A percentile compares a stretch with the other conserved stretches of the same genome.
Conservation (phyloP, 192 early-diverging fungal genomes). For the Backusella macrospora region DNA sequence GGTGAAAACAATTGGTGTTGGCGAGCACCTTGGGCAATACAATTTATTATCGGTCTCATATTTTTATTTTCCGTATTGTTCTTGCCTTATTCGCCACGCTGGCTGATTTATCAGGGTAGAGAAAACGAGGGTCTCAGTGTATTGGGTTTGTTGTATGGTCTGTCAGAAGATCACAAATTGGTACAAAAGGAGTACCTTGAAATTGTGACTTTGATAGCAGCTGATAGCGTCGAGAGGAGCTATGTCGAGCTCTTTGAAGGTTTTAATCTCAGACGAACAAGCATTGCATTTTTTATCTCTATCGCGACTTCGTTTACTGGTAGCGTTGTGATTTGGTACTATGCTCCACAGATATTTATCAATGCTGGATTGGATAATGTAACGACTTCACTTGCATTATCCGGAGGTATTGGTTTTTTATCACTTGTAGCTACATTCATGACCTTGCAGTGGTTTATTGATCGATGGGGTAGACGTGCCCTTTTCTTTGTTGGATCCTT, state of each 20-base stretch:
- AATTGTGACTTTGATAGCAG: slow-evolving; percentile 63
- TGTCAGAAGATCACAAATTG: slow-evolving; percentile 25
- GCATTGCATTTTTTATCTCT: slow-evolving; percentile 69
- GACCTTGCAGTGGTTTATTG: slow-evolving; percentile 70
- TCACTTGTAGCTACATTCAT: slow-evolving; percentile 81
- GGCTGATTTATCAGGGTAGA: slow-evolving; percentile 70
- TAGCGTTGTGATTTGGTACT: slow-evolving; percentile 71
- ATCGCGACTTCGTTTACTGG: slow-evolving; percentile 79
- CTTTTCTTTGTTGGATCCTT: slow-evolving; percentile 71
- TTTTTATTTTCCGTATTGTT: slow-evolving; percentile 62
- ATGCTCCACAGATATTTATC: slow-evolving; percentile 54
- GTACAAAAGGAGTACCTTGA: slow-evolving; percentile 67
- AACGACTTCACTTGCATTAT: slow-evolving; percentile 29
- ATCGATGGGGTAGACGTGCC: slow-evolving; percentile 76
- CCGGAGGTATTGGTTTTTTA: slow-evolving; percentile 46
- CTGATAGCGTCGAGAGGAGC: slow-evolving; percentile 63
- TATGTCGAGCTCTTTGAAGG: slow-evolving; percentile 59
- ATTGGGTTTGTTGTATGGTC: slow-evolving; percentile 61
- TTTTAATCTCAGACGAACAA: slow-evolving; percentile 61
- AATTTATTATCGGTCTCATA: slow-evolving; percentile 65
- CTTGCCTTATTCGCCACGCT: slow-evolving; percentile 83
- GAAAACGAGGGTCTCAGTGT: slow-evolving; percentile 67
- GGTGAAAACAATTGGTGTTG: slow-evolving; percentile 51
- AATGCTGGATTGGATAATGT: slow-evolving; percentile 30
- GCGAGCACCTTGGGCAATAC: slow-evolving; percentile 72